Evolutionary conservation across 768 basidiomycete genomes (phyloP).

Genomic region (Lenzites betulinus): DNA sequence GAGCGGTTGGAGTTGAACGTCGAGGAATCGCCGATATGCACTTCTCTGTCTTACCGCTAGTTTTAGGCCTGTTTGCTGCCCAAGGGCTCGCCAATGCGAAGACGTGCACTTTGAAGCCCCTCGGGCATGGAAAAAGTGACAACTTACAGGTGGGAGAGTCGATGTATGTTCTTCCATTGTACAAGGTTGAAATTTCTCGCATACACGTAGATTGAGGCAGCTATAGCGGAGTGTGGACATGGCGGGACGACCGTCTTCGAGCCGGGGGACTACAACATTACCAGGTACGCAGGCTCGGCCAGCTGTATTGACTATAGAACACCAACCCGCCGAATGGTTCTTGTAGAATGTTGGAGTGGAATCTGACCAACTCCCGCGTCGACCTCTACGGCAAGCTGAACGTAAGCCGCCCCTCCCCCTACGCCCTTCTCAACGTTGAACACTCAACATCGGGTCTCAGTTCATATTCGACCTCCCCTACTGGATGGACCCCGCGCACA

Average conservation of each 20-base stretch:
- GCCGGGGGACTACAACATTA: slow-evolving; percentile 52
- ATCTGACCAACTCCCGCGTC: slow-evolving; percentile 44
- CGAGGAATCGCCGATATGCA: neutral
- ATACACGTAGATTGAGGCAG: slow-evolving; percentile 44
- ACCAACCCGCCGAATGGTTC: neutral
- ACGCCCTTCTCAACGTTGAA: neutral
- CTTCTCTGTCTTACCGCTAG: neutral
- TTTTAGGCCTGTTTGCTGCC: neutral
- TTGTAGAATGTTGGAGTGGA: slow-evolving; percentile 55
- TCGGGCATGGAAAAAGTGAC: slow-evolving; percentile 28
- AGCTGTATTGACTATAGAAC: neutral
- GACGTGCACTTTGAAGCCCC: slow-evolving; percentile 27
- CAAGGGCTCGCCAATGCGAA: slow-evolving; percentile 9
- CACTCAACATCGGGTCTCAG: slow-evolving; percentile 29
- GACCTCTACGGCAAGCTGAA: slow-evolving; percentile 46
- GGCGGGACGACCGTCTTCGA: slow-evolving; percentile 48
- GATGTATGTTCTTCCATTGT: neutral
- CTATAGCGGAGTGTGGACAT: slow-evolving; percentile 51
- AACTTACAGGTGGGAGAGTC: slow-evolving; percentile 24
- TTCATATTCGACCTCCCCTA: slow-evolving; percentile 55
- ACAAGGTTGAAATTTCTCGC: neutral
- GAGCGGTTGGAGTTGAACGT: neutral
- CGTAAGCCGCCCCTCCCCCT: slow-evolving; percentile 31
- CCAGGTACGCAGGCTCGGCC: slow-evolving; percentile 37
- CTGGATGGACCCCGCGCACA: slow-evolving; percentile 57